Percentiles rank a stretch among this genome's conserved stretches.
Evolutionary conservation across 1,284 basidiomycete genomes (phyloP).

Genomic region (Earliella scabrosa): DNA sequence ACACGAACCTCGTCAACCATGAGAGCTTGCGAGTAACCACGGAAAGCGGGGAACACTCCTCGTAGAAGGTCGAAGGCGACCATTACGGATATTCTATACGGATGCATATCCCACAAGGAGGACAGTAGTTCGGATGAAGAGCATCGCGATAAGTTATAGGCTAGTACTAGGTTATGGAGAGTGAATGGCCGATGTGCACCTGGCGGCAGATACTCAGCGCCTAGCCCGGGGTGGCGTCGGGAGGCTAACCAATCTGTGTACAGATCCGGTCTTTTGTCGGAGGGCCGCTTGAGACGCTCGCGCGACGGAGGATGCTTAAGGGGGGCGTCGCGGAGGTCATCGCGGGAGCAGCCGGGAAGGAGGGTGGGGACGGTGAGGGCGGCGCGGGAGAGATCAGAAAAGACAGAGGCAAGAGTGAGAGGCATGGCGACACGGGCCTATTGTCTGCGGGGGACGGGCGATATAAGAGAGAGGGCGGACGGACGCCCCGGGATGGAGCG

Average conservation of each 20-base stretch:
- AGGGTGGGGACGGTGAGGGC: constrained; percentile 1
- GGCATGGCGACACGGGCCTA: constrained; percentile 15
- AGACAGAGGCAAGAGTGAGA: constrained; percentile 6
- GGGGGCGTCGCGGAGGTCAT: background rate
- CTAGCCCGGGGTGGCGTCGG: constrained; percentile 45
- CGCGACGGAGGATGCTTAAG: background rate
- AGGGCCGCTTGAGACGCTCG: constrained; percentile 19
- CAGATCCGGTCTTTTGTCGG: constrained; percentile 23
- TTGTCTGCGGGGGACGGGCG: constrained; percentile 2
- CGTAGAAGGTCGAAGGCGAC: constrained; percentile 68
- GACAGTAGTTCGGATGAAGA: constrained; percentile 61
- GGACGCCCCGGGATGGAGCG: constrained; percentile 21
- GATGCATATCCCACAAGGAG: constrained; percentile 68
- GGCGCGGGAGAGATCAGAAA: constrained; percentile 9
- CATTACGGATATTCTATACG: constrained; percentile 67
- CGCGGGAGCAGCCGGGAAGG: constrained; percentile 3
- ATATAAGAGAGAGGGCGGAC: constrained; percentile 23
- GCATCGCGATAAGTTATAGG: constrained; percentile 53
- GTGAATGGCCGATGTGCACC: constrained; percentile 69
- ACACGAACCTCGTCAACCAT: constrained; percentile 76
- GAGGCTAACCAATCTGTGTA: constrained; percentile 72
- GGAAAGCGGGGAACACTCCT: constrained; percentile 76
- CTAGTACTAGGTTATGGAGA: constrained; percentile 56
- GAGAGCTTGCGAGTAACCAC: constrained; percentile 81
- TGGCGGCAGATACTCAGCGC: constrained; percentile 53